phyloP scores from a whole-genome alignment of 2,329 filamentous ascomycete species.

The Ceratocystiopsis minuta region DNA sequence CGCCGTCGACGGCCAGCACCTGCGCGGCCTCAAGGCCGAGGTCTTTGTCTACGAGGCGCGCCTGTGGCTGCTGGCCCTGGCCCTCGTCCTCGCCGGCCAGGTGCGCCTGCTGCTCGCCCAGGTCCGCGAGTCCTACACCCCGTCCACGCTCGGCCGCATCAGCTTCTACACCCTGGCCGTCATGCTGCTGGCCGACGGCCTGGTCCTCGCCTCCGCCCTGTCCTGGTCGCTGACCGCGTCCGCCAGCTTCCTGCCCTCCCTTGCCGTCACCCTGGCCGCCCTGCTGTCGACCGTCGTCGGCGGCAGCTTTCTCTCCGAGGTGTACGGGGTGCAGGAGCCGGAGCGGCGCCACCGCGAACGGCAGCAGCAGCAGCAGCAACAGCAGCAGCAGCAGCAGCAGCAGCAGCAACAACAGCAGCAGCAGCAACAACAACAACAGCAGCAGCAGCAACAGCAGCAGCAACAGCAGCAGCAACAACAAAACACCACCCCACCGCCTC shows the following conservation, averaged over 20 bases:
- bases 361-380: conserved; percentile 14
- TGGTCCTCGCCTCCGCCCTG: conserved; percentile 37
- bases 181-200: conserved; percentile 45
- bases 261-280: conserved; percentile 32
- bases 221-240: conserved; percentile 38
- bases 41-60: conserved; percentile 37
- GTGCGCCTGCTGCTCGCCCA: conserved; percentile 43
- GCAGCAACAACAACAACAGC: neutral
- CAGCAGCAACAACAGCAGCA: neutral
- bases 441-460: neutral
- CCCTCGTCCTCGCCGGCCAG: conserved; percentile 40
- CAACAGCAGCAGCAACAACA: neutral
- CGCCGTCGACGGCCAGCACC: conserved; percentile 32
- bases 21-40: conserved; percentile 43
- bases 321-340: conserved; percentile 43
- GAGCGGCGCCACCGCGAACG: conserved; percentile 28
- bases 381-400: conserved; percentile 13
- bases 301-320: conserved; percentile 38
- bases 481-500: neutral
- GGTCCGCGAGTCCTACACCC: conserved; percentile 48
- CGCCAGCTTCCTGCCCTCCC: conserved; percentile 37
- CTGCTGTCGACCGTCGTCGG: conserved; percentile 40
- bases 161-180: conserved; percentile 44
- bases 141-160: conserved; percentile 47
- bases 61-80: conserved; percentile 38